Conservation (phyloP, 306 rosid species). For the Abrus precatorius region DNA sequence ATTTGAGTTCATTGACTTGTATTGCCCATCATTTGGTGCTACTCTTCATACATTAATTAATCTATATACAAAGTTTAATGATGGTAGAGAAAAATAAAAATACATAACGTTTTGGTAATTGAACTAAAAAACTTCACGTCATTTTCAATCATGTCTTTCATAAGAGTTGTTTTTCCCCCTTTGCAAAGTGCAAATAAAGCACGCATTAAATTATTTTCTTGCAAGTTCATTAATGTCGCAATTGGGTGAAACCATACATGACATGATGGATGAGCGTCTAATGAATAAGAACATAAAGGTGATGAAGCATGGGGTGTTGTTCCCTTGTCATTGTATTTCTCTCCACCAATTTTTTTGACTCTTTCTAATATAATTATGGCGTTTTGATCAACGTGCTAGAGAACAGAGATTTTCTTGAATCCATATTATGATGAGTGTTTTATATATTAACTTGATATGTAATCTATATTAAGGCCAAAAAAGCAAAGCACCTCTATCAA, state of each 20-base stretch:
- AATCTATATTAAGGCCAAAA: constrained; percentile 20
- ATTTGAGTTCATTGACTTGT: constrained; percentile 34
- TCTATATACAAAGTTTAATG: background rate
- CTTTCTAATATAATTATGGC: constrained; percentile 24
- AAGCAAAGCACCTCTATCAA: constrained; percentile 4
- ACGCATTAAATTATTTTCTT: background rate
- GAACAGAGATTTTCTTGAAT: constrained; percentile 19
- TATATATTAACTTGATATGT: background rate
- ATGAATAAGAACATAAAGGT: constrained; percentile 13
- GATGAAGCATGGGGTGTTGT: constrained; percentile 19
- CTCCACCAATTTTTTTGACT: constrained; percentile 1
- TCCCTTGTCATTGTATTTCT: background rate
- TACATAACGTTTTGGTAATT: background rate
- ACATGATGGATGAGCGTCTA: constrained; percentile 8
- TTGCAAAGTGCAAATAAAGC: background rate
- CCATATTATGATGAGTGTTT: constrained; percentile 22
- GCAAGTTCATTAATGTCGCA: background rate
- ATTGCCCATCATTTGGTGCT: background rate
- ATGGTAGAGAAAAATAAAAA: background rate
- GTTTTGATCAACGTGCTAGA: constrained; percentile 25
- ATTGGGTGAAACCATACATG: background rate
- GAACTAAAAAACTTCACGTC: background rate
- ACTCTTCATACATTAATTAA: background rate
- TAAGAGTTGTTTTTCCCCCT: background rate
- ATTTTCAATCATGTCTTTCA: background rate